Conservation (phyloP, 345 rosid genomes). For the Noccaea caerulescens region DNA sequence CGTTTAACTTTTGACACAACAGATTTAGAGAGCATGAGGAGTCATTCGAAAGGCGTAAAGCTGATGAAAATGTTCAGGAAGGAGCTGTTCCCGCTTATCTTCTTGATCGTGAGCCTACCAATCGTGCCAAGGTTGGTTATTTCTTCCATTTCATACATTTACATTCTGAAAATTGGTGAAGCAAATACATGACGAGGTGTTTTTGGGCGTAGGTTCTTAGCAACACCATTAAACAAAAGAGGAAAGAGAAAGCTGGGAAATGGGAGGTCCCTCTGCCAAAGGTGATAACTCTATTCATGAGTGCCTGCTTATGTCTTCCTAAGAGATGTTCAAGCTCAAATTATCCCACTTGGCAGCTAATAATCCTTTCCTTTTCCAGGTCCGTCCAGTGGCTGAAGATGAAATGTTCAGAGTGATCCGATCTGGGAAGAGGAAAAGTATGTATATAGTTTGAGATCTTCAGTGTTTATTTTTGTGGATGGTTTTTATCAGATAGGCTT, state of each 20-base stretch:
- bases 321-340: not conserved
- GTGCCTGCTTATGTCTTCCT: not conserved
- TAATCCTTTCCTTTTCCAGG: conserved; percentile 51
- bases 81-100: conserved; percentile 97
- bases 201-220: conserved; percentile 65
- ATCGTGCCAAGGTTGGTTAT: conserved; percentile 69
- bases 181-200: conserved; percentile 8
- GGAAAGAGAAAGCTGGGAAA: conserved; percentile 95
- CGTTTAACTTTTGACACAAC: not conserved
- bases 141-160: not conserved
- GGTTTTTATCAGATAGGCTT: too few species aligned
- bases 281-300: conserved; percentile 45
- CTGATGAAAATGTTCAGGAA: conserved; percentile 84
- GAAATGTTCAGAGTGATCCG: conserved; percentile 95
- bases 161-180: not conserved
- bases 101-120: conserved; percentile 87
- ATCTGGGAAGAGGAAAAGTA: conserved; percentile 88
- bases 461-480: too few species aligned
- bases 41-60: conserved; percentile 78
- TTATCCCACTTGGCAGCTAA: not conserved
- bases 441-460: too few species aligned
- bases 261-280: conserved; percentile 97
- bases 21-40: conserved; percentile 96
- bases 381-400: conserved; percentile 98
- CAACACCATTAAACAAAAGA: conserved; percentile 92